These are phyloP conservation scores for Alternaria consortialis DNA, from an alignment of 2,329 filamentous ascomycete species.

Conservation along the genomic window DNA sequence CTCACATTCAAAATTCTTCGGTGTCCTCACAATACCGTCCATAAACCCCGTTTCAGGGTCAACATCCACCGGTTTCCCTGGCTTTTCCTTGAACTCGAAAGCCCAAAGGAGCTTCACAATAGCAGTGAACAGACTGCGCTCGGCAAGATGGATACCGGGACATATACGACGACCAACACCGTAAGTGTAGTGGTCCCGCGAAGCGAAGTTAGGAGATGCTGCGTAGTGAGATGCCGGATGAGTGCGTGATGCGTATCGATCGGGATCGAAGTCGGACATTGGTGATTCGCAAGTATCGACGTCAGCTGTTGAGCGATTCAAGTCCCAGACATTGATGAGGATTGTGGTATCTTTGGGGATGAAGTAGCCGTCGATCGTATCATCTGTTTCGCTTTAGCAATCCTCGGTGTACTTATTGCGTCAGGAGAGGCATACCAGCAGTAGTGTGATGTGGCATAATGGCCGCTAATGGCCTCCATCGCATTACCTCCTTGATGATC, in stretches of 20 bases:
- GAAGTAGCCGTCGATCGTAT: conserved; percentile 51
- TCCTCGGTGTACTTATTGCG: neutral
- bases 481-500: conserved; percentile 41
- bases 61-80: conserved; percentile 1
- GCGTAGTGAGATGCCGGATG: conserved; percentile 50
- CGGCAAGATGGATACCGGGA: conserved; percentile 62
- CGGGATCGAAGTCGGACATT: conserved; percentile 44
- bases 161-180: conserved; percentile 61
- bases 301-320: conserved; percentile 28
- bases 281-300: conserved; percentile 27
- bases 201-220: conserved; percentile 42
- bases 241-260: conserved; percentile 45
- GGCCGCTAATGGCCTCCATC: conserved; percentile 44
- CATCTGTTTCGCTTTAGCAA: conserved; percentile 48
- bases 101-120: conserved; percentile 60
- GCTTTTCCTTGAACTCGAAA: conserved; percentile 46
- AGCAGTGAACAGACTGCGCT: conserved; percentile 57
- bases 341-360: conserved; percentile 38
- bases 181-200: conserved; percentile 59
- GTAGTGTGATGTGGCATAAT: neutral
- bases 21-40: conserved; percentile 5
- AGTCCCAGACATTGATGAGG: conserved; percentile 41
- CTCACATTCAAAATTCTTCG: conserved; percentile 4
- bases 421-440: neutral
- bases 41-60: conserved; percentile 4